Percentiles rank a stretch among this genome's conserved stretches.
These are phyloP conservation scores for Colletotrichum godetiae DNA, from an alignment of 2,329 filamentous ascomycete species.

Conservation along the genomic window DNA sequence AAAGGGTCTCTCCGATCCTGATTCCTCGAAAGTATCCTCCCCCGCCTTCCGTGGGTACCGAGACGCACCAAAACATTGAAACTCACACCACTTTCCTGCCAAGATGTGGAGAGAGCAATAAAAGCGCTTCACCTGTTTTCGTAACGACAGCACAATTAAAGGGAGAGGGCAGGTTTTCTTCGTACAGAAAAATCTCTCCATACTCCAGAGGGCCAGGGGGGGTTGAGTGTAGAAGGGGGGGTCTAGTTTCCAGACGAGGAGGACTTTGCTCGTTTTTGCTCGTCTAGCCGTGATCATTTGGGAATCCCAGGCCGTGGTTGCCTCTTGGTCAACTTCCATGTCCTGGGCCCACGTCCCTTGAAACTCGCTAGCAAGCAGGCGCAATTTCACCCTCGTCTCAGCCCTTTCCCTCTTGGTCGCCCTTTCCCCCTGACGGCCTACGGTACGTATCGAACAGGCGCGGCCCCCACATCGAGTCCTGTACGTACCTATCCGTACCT, in stretches of 20 bases:
- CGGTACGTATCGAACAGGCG: constrained; percentile 2
- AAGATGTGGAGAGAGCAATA: constrained; percentile 31
- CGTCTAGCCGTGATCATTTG: constrained; percentile 8
- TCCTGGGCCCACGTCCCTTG: constrained; percentile 52
- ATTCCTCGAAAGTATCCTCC: not conserved
- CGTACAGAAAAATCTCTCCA: constrained; percentile 8
- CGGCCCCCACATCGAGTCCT: too few relatives aligned
- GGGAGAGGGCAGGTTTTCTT: constrained; percentile 32
- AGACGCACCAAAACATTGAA: constrained; percentile 4
- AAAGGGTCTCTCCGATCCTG: too few relatives aligned
- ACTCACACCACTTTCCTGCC: constrained; percentile 20
- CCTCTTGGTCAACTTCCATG: constrained; percentile 18
- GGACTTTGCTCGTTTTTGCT: not conserved
- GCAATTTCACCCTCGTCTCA: constrained; percentile 63
- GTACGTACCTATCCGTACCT: too few relatives aligned
- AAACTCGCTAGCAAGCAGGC: constrained; percentile 64
- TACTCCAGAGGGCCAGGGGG: not conserved
- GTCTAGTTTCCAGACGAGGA: not conserved
- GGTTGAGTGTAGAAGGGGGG: not conserved
- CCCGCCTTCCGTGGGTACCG: not conserved
- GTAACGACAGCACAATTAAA: constrained; percentile 34
- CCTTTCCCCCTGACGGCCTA: not conserved
- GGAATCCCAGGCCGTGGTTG: constrained; percentile 15
- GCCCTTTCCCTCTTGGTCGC: constrained; percentile 43
- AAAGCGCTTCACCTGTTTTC: constrained; percentile 36